Evolutionary conservation across 2,329 filamentous ascomycete species (phyloP).

Genomic region (Pseudogymnoascus sp.): DNA sequence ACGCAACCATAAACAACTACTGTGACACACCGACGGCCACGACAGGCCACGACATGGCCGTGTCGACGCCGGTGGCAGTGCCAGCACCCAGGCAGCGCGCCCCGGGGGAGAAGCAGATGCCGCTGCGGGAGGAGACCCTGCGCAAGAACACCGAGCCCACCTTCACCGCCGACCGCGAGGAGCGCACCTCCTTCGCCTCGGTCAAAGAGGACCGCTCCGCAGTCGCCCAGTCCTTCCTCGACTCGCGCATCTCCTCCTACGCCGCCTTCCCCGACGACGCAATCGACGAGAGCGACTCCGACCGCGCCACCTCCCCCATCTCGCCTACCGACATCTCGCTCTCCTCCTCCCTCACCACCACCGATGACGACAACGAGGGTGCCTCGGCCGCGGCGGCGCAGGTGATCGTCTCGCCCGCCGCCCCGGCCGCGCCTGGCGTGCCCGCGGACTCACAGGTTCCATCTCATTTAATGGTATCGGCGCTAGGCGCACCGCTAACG

Average conservation of each 20-base stretch:
- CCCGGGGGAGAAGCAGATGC: neutral
- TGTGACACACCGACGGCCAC: neutral
- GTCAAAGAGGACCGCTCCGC: slow-evolving; percentile 24
- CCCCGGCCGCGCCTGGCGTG: slow-evolving; percentile 26
- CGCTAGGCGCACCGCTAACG: slow-evolving; percentile 17
- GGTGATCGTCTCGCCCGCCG: slow-evolving; percentile 34
- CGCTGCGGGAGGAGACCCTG: neutral
- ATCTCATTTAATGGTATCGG: neutral
- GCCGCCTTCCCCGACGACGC: slow-evolving; percentile 41
- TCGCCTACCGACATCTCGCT: slow-evolving; percentile 31
- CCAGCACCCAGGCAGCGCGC: neutral
- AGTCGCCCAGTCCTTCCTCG: slow-evolving; percentile 54
- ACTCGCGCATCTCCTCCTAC: slow-evolving; percentile 55
- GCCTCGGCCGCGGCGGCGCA: neutral
- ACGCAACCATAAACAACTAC: neutral
- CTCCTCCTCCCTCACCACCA: slow-evolving; percentile 22
- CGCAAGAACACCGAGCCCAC: neutral
- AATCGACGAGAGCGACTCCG: slow-evolving; percentile 37
- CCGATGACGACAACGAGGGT: neutral
- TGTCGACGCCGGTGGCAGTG: neutral
- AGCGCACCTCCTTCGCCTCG: slow-evolving; percentile 27
- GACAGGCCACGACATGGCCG: neutral
- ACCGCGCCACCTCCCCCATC: neutral
- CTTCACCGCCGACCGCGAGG: slow-evolving; percentile 21
- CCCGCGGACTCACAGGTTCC: neutral